A percentile compares a stretch with the other conserved stretches of the same genome.
phyloP scores from a whole-genome alignment of 768 basidiomycete genomes.

The Cystofilobasidium bisporidii region DNA sequence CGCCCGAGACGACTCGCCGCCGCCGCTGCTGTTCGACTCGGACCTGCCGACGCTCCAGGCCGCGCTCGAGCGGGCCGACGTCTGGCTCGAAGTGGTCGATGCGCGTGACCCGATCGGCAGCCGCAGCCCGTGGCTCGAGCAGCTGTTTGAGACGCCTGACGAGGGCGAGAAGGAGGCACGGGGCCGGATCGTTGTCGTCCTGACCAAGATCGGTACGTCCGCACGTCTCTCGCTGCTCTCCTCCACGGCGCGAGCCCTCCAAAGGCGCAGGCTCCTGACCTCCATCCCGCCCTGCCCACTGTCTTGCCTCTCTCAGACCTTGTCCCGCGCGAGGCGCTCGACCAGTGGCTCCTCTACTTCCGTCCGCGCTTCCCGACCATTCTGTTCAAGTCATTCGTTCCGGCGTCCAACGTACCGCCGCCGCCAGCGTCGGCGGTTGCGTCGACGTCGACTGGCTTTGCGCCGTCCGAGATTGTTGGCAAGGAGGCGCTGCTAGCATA shows the following conservation, averaged over 20 bases:
- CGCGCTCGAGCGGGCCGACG: slow-evolving; percentile 67
- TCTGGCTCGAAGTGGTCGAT: slow-evolving; percentile 70
- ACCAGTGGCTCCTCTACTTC: slow-evolving; percentile 58
- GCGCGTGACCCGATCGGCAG: slow-evolving; percentile 69
- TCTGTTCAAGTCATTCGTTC: slow-evolving; percentile 57
- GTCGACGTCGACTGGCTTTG: neutral
- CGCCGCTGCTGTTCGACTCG: slow-evolving; percentile 54
- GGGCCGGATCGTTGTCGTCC: slow-evolving; percentile 51
- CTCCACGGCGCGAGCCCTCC: too few species aligned
- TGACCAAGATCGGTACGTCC: slow-evolving; percentile 80
- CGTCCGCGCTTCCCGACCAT: slow-evolving; percentile 55
- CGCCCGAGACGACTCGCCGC: neutral
- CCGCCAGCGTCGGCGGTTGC: slow-evolving; percentile 19
- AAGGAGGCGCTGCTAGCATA: slow-evolving; percentile 32
- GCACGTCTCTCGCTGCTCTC: too few species aligned
- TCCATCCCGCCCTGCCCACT: too few species aligned
- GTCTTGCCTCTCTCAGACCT: slow-evolving; percentile 48
- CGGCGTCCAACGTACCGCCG: slow-evolving; percentile 18
- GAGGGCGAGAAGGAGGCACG: slow-evolving; percentile 44
- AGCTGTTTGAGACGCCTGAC: slow-evolving; percentile 39
- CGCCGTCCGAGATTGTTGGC: slow-evolving; percentile 29
- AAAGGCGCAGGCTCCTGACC: too few species aligned
- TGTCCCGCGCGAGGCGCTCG: slow-evolving; percentile 65
- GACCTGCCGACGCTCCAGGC: slow-evolving; percentile 55
- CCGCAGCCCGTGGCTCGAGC: slow-evolving; percentile 57